These are phyloP conservation scores for Verbena officinalis DNA, from an alignment of 257 asterid genomes.

Conservation along the genomic window DNA sequence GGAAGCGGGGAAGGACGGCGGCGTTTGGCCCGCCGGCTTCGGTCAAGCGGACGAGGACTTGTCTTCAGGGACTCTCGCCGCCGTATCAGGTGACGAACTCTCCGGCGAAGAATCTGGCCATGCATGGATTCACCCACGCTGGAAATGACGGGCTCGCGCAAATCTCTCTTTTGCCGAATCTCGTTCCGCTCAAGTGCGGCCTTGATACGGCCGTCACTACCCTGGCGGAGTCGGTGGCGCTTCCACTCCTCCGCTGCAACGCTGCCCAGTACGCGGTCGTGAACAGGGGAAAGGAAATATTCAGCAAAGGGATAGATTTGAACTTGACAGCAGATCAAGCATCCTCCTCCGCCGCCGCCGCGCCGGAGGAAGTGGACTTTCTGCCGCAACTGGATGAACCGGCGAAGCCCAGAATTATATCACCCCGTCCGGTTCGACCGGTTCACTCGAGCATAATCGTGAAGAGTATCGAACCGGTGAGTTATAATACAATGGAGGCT, in stretches of 20 bases:
- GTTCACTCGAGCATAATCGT: slow-evolving; percentile 61
- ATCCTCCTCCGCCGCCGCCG: too few relatives aligned
- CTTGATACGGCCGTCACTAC: slow-evolving; percentile 49
- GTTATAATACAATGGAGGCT: not conserved
- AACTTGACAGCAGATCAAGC: slow-evolving; percentile 42
- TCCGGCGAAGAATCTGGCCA: slow-evolving; percentile 33
- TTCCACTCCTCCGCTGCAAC: slow-evolving; percentile 46
- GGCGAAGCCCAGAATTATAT: slow-evolving; percentile 40
- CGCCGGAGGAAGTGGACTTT: slow-evolving; percentile 54
- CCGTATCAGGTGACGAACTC: slow-evolving; percentile 31
- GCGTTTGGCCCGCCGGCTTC: slow-evolving; percentile 57
- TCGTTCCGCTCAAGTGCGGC: slow-evolving; percentile 51
- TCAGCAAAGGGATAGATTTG: slow-evolving; percentile 50
- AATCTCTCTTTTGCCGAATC: slow-evolving; percentile 21
- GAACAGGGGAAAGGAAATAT: not conserved
- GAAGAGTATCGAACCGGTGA: slow-evolving; percentile 22
- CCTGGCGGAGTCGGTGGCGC: slow-evolving; percentile 45
- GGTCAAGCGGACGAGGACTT: slow-evolving; percentile 46
- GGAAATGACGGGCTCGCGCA: slow-evolving; percentile 31
- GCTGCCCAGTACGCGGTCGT: slow-evolving; percentile 2
- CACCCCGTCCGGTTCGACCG: slow-evolving; percentile 76
- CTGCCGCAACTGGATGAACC: slow-evolving; percentile 46
- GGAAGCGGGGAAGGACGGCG: slow-evolving; percentile 78
- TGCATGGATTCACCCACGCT: slow-evolving; percentile 45
- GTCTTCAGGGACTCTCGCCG: slow-evolving; percentile 46